These are phyloP conservation scores for Leishmania mexicana DNA, from an alignment of 208 protist genomes.

Conservation along the genomic window DNA sequence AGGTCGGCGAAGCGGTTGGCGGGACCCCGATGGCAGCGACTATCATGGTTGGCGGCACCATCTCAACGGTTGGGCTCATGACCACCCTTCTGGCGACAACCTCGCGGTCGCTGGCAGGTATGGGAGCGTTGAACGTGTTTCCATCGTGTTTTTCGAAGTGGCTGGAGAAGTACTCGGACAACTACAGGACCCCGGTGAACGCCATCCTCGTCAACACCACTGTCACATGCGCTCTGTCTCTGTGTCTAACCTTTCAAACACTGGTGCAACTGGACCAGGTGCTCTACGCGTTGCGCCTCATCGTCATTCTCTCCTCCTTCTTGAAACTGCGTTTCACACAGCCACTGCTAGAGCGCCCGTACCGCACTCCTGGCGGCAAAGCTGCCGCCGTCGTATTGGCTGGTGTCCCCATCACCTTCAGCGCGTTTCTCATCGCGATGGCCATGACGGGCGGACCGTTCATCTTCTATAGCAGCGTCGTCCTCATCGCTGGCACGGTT, in stretches of 20 bases:
- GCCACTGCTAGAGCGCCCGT: constrained; percentile 81
- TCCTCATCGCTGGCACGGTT: constrained; percentile 63
- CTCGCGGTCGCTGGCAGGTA: constrained; percentile 83
- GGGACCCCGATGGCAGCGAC: constrained; percentile 68
- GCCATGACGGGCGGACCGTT: constrained; percentile 51
- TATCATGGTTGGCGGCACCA: constrained; percentile 81
- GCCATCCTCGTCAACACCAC: constrained; percentile 81
- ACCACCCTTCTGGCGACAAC: constrained; percentile 86
- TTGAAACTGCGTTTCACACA: constrained; percentile 69
- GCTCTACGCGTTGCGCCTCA: constrained; percentile 82
- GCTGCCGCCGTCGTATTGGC: constrained; percentile 53
- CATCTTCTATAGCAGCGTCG: constrained; percentile 57
- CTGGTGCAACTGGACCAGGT: constrained; percentile 87
- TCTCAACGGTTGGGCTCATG: constrained; percentile 87
- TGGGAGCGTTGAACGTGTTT: constrained; percentile 87
- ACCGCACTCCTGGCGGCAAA: constrained; percentile 67
- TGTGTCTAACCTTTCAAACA: constrained; percentile 77
- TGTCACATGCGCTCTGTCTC: constrained; percentile 73
- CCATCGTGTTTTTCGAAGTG: constrained; percentile 69
- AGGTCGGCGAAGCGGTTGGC: constrained; percentile 83
- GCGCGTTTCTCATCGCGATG: constrained; percentile 69
- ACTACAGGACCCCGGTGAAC: constrained; percentile 70
- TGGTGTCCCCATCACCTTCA: constrained; percentile 77
- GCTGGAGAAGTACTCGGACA: constrained; percentile 58
- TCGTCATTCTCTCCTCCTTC: constrained; percentile 75